Base-by-base conservation (phyloP, 2,329 filamentous ascomycete genomes). In the Claviceps spartinae region DNA sequence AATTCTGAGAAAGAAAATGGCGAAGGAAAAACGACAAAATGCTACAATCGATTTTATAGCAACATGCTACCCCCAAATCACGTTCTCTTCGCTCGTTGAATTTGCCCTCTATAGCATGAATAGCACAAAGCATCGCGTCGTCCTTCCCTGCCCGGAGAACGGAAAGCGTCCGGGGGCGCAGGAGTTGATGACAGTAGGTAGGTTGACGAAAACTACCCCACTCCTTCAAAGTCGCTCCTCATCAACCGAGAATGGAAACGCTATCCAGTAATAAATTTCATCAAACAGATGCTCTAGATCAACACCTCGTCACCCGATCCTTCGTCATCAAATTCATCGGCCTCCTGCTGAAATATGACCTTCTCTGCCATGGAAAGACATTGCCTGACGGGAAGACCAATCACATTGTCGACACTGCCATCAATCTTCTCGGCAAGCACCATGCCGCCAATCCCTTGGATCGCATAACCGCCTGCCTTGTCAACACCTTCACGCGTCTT, bases 381-480 rank as follows among this genome's bases (percentile, higher is more conserved):
- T 58, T 79, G 78, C 59, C 88, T 78, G 57, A 97, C 75, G 7
- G 93, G 93, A 66, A 98, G 66, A 0, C 93, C 93, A 30, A 98
- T 83, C 1, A 97, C 93, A 67, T 97, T 97, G 72, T 98, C 93
- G 61, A 88, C 87, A 51, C 81, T 82, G 11, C 93, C 93, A 57
- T 95, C 87, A 57, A 98, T 86, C 67, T 78, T 85, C 66, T 96
- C 89, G 13, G 98, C 82, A 53, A 98, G 69, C 54, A 98, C 74
- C 65, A 96, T 82, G 8, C 86, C 85, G 1, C 87, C 93, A 11
- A 91, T 73, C 0, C 91, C 93, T 69, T 98, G 93, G 50, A 98
- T 79, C 1, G 88, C 93, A 67, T 98, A 98, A 0, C 93, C 93
- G 2, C 93, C 93, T 0, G 93, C 93, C 74, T 97, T 98, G 68